Base-by-base conservation (phyloP, 805 yeast genomes). In the Scheffersomyces stipitis region DNA sequence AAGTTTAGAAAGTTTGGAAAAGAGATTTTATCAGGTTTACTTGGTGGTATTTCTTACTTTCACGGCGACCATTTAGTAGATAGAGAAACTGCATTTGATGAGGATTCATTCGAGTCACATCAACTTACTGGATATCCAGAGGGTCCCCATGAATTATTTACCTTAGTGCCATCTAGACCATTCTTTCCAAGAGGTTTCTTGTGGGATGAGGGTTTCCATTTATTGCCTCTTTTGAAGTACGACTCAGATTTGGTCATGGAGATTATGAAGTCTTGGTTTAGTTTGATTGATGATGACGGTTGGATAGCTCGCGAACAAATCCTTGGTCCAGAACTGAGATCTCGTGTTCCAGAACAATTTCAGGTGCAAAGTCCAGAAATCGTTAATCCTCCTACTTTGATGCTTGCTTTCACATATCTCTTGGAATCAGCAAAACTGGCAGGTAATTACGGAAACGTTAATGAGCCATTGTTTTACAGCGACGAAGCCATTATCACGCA, bases 151-250 rank as follows among this genome's bases (percentile, higher is more conserved):
- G 86, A 82, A 45, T 63, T 93, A 33, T 86, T 89, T 51, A 76
- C 93, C 0, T 71, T 88, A 15, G 93, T 88, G 23, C 99, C 99
- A 2, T 86, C 96, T 33, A 73, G 99, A 35, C 87, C 96, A 0
- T 87, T 86, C 54, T 93, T 93, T 62, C 98, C 99, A 3, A 75
- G 99, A 45, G 99, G 99, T 0, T 93, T 93, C 54, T 88, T 86
- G 55, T 93, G 99, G 99, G 99, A 93, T 62, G 99, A 93, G 63
- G 99, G 99, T 0, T 93, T 93, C 62, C 96, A 91, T 58, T 68
- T 91, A 41, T 67, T 90, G 28, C 95, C 95, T 5, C 66, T 93
- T 26, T 60, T 86, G 48, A 83, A 83, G 32, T 90, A 83, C 56
- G 98, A 93, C 60, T 73, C 86, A 12, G 96, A 87, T 52, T 66